Evolutionary conservation across 352 stramenopile genomes (phyloP).

Genomic region (Phytophthora cajani): DNA sequence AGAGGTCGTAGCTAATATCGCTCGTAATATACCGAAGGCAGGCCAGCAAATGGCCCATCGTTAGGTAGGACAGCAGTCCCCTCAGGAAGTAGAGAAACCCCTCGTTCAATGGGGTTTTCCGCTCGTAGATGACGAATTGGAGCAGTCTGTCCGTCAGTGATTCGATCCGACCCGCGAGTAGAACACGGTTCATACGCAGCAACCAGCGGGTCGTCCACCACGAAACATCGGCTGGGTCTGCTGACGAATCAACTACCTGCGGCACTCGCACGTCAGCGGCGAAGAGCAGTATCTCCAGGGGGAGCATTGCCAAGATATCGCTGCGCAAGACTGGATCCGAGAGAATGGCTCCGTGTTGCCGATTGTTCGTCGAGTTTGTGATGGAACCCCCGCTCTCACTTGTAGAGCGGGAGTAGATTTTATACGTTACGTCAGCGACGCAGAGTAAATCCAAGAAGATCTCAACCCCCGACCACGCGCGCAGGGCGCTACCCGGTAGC

Average conservation of each 20-base stretch:
- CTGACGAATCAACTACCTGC: not conserved
- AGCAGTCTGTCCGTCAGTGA: conserved; percentile 54
- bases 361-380: not conserved
- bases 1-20: conserved; percentile 43
- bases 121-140: conserved; percentile 69
- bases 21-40: conserved; percentile 66
- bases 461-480: conserved; percentile 55
- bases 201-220: conserved; percentile 54
- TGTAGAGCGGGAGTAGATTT: conserved; percentile 33
- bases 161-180: conserved; percentile 46
- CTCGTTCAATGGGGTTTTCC: conserved; percentile 53
- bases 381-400: conserved; percentile 13
- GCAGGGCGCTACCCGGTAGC: conserved; percentile 24
- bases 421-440: conserved; percentile 49
- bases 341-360: not conserved
- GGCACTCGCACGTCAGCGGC: conserved; percentile 24
- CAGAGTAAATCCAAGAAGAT: conserved; percentile 65
- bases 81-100: conserved; percentile 52
- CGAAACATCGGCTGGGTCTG: not conserved
- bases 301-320: conserved; percentile 55
- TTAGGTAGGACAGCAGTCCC: conserved; percentile 54
- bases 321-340: conserved; percentile 41
- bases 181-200: conserved; percentile 62
- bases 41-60: conserved; percentile 69
- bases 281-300: conserved; percentile 54